Conservation (phyloP, 345 rosid genomes). For the Euphorbia lathyris region DNA sequence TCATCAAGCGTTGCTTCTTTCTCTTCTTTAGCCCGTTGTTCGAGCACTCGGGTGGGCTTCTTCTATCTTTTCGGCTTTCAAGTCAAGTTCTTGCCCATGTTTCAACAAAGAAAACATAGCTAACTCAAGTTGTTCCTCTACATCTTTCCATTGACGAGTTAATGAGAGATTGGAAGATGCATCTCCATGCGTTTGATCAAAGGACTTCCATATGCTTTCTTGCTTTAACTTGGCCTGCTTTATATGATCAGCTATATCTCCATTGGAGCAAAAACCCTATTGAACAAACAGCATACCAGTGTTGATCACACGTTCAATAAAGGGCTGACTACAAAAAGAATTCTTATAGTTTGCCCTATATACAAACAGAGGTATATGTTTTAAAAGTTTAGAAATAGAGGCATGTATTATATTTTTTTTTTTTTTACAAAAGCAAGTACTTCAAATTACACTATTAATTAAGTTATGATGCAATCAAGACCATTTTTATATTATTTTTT, state of each 20-base stretch:
- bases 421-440: too few relatives aligned
- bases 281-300: background rate
- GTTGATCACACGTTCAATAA: too few relatives aligned
- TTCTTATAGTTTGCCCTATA: too few relatives aligned
- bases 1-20: conserved; percentile 1
- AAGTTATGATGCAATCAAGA: too few relatives aligned
- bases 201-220: conserved; percentile 14
- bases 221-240: conserved; percentile 16
- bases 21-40: conserved; percentile 1
- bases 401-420: too few relatives aligned
- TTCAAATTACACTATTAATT: too few relatives aligned
- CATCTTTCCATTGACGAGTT: conserved; percentile 31
- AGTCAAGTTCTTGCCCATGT: conserved; percentile 2
- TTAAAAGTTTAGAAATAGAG: too few relatives aligned
- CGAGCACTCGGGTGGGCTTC: background rate
- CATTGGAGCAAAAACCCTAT: background rate
- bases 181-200: conserved; percentile 23
- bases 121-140: conserved; percentile 25
- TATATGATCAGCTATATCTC: conserved; percentile 15
- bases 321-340: too few relatives aligned
- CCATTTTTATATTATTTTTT: too few relatives aligned
- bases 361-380: too few relatives aligned
- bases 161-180: conserved; percentile 25
- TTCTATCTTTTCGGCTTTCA: conserved; percentile 10
- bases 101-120: background rate